Evolutionary conservation across 2,329 filamentous ascomycete genomes (phyloP), one percentile per base, ranked within the genome.

Genomic region (Pseudogymnoascus sp.): DNA sequence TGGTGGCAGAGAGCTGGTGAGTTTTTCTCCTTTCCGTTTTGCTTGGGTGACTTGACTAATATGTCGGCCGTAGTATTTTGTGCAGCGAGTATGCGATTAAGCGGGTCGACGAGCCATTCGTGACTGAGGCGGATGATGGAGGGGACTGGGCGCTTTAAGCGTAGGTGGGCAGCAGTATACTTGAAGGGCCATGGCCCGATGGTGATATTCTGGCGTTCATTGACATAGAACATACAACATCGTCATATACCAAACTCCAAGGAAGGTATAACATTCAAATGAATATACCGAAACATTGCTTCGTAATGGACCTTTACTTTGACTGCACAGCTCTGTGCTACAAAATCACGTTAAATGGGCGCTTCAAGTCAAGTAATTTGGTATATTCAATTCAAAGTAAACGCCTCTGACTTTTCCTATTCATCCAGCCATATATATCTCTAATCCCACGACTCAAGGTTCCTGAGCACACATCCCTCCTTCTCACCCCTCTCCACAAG

Each of bases 21-120:
- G 82, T 80, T 63, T 77, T 60, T 37, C 62, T 14, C 62, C 18
- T 43, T 23, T 43, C 11, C 40, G 11, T 42, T 62, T 36, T 38
- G 34, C 60, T 62, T 34, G 63, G 36, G 59, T 62, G n/a, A 8
- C 16, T 31, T 62, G n/a, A 64, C 9, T 64, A 66, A 73, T 71
- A 73, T 69, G 42, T 63, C 62, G 49, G 11, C 23, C 56, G 28
- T 69, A 95, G 93, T 80, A 92, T 97, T 62, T 79, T 99, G 18
- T 99, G 95, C 75, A 93, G 92, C 72, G 95, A 99, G 68, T 86
- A 96, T 77, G 95, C 93, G 2, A 96, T 99, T 72, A 96, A 93
- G 78, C 85, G 90, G 71, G 91, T 99, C 64, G 91, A 97, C 70
- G 91, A 96, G 77, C 93, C 95, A 0, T 97, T 99, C 73, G 85